Percentiles rank a stretch among this genome's conserved stretches.
Conservation (phyloP, 176 grass and related monocot species). For the sorghum (Sorghum bicolor) region DNA sequence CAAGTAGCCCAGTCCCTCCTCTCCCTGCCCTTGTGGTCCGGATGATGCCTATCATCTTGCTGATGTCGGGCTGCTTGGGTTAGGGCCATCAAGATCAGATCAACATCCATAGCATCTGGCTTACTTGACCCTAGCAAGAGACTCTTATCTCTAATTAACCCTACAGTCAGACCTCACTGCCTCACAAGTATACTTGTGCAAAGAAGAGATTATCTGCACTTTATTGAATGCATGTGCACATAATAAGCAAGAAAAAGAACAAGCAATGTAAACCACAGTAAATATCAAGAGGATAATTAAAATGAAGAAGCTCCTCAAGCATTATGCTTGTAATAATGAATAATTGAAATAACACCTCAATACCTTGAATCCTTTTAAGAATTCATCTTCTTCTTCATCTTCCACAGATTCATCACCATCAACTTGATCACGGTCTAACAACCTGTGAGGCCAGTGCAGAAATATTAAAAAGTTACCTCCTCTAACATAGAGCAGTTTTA, state of each 20-base stretch:
- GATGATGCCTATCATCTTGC: too few relatives aligned
- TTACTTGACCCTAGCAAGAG: not conserved
- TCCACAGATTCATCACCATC: slow-evolving; percentile 73
- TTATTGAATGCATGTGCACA: not conserved
- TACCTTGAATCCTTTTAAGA: slow-evolving; percentile 99
- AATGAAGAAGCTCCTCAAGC: slow-evolving; percentile 4
- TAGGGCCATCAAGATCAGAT: too few relatives aligned
- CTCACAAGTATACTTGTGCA: not conserved
- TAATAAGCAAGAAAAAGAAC: slow-evolving; percentile 15
- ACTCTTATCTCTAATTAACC: not conserved
- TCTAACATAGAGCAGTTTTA: not conserved
- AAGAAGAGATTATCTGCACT: not conserved
- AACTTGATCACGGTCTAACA: slow-evolving; percentile 92
- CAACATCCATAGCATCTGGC: too few relatives aligned
- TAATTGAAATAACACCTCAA: not conserved
- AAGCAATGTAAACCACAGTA: not conserved
- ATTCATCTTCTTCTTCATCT: slow-evolving; percentile 84
- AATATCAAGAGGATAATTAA: slow-evolving; percentile 18
- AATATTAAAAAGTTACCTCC: slow-evolving; percentile 14
- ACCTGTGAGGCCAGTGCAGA: slow-evolving; percentile 48
- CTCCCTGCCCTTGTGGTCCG: too few relatives aligned
- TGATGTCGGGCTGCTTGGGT: too few relatives aligned
- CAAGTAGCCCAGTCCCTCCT: not conserved
- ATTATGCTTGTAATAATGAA: slow-evolving; percentile 13
- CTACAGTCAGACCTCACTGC: slow-evolving; percentile 1